phyloP scores from a whole-genome alignment of 306 rosid genomes.

The Vachellia pachyceras region DNA sequence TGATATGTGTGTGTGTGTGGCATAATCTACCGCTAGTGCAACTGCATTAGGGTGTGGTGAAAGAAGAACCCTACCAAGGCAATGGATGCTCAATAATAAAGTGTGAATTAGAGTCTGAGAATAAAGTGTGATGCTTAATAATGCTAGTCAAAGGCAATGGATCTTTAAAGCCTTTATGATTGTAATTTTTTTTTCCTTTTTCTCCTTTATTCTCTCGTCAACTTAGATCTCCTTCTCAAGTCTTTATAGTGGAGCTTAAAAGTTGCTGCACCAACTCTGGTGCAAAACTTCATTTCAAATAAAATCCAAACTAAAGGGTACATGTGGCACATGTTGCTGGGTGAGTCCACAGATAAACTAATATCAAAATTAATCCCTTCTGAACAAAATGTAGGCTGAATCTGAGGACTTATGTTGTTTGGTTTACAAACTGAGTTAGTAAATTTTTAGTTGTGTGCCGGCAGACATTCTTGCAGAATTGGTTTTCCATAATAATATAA shows the following conservation, averaged over 20 bases:
- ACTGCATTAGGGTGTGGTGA: constrained; percentile 12
- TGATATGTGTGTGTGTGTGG: not conserved
- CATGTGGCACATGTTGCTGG: constrained; percentile 34
- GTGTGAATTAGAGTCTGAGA: constrained; percentile 31
- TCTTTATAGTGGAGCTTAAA: constrained; percentile 45
- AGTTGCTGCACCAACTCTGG: constrained; percentile 62
- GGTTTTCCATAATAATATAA: not conserved
- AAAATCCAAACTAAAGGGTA: constrained; percentile 31
- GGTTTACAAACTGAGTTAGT: not conserved
- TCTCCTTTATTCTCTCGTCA: constrained; percentile 45
- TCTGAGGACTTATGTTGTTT: not conserved
- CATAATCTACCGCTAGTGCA: constrained; percentile 26
- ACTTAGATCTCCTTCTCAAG: constrained; percentile 36
- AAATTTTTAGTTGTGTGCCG: not conserved
- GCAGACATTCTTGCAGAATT: constrained; percentile 5
- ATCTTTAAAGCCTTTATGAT: constrained; percentile 37
- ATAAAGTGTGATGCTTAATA: constrained; percentile 39
- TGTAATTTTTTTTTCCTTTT: constrained; percentile 3
- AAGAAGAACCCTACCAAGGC: constrained; percentile 34
- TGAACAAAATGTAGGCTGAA: not conserved
- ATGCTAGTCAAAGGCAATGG: constrained; percentile 46
- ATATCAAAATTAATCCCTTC: not conserved
- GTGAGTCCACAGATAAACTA: not conserved
- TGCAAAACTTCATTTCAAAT: constrained; percentile 43
- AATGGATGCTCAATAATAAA: no score